Base-by-base conservation (phyloP, 2,329 filamentous ascomycete genomes). In the Penicillium hesseltinei region DNA sequence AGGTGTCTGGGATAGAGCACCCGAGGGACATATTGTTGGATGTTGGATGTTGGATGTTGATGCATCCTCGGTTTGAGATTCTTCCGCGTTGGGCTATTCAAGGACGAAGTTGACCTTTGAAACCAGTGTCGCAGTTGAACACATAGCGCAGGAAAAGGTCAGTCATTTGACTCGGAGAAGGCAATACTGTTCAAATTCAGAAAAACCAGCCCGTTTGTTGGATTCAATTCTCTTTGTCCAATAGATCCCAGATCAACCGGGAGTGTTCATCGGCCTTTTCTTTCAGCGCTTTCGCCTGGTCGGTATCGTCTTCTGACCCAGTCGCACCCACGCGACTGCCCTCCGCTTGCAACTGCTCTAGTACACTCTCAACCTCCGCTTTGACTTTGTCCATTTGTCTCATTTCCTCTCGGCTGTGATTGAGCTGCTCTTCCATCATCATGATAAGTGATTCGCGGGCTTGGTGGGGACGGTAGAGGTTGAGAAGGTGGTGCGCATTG, bases 401-500 rank as follows among this genome's bases (percentile, higher is more conserved):
- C 51, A 92, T 91, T 75, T 97, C 92, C 54, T 83, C 84, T 63
- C 83, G 84, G 54, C 88, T 88, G 64, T 80, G 82, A 65, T 90
- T 86, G 31, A 96, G 77, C 68, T 93, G 89, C 64, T 89, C 88
- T 75, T 96, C 90, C 89, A 97, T 92, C 79, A 93, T 84, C 64
- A 88, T 77, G 33, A 96, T 96, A 57, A 96, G 80, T 29, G 88
- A 92, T 77, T 97, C 92, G 44, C 93, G 80, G 25, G 92, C 92
- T 77, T 97, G 93, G 72, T 97, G 92, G 10, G 92, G 92, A 33
- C 93, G 84, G 76, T 96, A 97, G 73, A 96, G 88, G 73, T 99
- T 99, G 63, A 97, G 86, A 53, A 96, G 82, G 69, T 95, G 91
- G 75, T 97, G 92, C 69, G 95, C 89, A 73, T 97, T 97, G 73